phyloP scores from a whole-genome alignment of 441 rosid species.

The Dalechampia spathulata region DNA sequence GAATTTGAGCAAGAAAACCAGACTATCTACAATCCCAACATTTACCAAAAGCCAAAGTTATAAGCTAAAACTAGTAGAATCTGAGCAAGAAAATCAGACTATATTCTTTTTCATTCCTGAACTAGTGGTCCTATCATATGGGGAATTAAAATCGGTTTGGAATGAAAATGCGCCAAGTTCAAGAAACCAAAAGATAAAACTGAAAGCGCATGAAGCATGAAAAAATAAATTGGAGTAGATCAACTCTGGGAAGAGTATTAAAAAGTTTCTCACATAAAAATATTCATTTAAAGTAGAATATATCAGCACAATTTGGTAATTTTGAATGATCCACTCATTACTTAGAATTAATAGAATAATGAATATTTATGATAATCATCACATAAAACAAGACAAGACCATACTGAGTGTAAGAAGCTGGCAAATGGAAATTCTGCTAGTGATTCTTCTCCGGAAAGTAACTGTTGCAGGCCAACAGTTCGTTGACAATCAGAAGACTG shows the following conservation, averaged over 20 bases:
- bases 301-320: too few relatives aligned
- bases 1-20: not conserved
- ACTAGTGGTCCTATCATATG: not conserved
- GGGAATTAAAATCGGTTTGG: not conserved
- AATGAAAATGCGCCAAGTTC: not conserved
- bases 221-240: not conserved
- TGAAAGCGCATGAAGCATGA: not conserved
- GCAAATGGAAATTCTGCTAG: constrained; percentile 92
- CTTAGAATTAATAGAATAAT: not conserved
- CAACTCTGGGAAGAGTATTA: not conserved
- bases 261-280: not conserved
- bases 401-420: constrained; percentile 81
- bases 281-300: too few relatives aligned
- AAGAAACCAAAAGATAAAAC: not conserved
- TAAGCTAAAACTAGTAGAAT: constrained; percentile 3
- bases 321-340: not conserved
- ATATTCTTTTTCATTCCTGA: not conserved
- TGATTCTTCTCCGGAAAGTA: constrained; percentile 66
- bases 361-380: not conserved
- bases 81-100: not conserved
- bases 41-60: not conserved
- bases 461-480: constrained; percentile 32
- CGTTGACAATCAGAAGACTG: constrained; percentile 29
- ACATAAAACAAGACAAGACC: constrained; percentile 5
- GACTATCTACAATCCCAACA: not conserved